A percentile compares a stretch with the other conserved stretches of the same genome.
phyloP scores from a whole-genome alignment of 768 basidiomycete genomes.

The Kondoa subrosea region DNA sequence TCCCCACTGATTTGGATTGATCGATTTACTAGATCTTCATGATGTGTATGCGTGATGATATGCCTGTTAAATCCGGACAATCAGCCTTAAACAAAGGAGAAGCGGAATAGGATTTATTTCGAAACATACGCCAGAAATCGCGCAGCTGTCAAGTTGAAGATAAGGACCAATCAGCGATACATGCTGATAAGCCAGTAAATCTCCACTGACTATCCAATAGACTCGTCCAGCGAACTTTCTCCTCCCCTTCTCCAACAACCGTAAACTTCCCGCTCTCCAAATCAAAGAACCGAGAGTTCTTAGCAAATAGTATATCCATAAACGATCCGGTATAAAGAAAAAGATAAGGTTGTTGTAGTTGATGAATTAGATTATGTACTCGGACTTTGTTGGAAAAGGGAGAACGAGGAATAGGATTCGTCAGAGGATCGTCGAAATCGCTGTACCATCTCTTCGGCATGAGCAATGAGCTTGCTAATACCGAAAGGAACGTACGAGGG shows the following conservation, averaged over 20 bases:
- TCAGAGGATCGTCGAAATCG: neutral
- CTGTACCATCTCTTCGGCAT: neutral
- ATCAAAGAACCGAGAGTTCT: neutral
- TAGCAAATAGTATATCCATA: neutral
- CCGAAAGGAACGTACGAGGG: neutral
- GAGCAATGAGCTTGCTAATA: neutral
- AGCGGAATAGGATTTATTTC: too few relatives aligned
- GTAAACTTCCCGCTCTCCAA: neutral
- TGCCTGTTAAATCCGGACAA: too few relatives aligned
- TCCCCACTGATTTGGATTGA: neutral
- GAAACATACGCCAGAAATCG: conserved; percentile 1
- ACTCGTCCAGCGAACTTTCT: neutral
- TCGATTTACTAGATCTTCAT: neutral
- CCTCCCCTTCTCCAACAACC: neutral
- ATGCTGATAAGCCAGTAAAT: neutral
- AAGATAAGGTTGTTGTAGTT: conserved; percentile 1
- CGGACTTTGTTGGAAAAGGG: neutral
- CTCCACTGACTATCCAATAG: neutral
- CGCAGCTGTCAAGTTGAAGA: neutral
- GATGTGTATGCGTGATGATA: neutral
- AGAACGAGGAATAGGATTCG: neutral
- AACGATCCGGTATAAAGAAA: neutral
- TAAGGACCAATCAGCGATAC: neutral
- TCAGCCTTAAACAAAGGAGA: too few relatives aligned
- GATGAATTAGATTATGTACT: neutral